Conservation (phyloP, 2,329 filamentous ascomycete species). For the Reticulascus tulasneorum region DNA sequence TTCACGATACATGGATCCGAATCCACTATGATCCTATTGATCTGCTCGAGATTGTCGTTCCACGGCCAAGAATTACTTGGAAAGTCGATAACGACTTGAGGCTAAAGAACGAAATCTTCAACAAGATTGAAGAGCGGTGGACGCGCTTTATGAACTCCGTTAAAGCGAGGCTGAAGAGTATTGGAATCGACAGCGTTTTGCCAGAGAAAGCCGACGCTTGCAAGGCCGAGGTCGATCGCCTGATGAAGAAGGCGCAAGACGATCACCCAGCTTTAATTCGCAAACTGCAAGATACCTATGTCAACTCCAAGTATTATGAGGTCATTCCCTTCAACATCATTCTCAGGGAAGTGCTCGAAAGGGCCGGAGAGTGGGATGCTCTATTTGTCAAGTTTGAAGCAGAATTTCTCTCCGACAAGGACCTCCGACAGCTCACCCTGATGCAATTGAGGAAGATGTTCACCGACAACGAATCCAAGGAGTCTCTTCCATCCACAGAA, state of each 20-base stretch:
- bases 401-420: constrained; percentile 93
- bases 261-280: constrained; percentile 72
- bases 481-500: constrained; percentile 68
- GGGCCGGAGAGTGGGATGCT: constrained; percentile 88
- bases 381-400: constrained; percentile 87
- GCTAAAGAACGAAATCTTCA: constrained; percentile 89
- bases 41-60: constrained; percentile 90
- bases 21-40: constrained; percentile 93
- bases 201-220: constrained; percentile 83
- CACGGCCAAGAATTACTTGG: constrained; percentile 87
- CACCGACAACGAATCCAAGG: constrained; percentile 79
- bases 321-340: constrained; percentile 89
- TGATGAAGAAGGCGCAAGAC: constrained; percentile 76
- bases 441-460: constrained; percentile 95
- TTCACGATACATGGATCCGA: constrained; percentile 77
- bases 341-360: constrained; percentile 86
- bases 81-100: constrained; percentile 92
- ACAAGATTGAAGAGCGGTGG: constrained; percentile 75
- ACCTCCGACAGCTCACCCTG: constrained; percentile 87
- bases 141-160: constrained; percentile 86
- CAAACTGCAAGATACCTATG: constrained; percentile 85
- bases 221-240: constrained; percentile 71
- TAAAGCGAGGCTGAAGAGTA: constrained; percentile 75
- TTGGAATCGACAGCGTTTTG: constrained; percentile 85
- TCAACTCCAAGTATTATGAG: constrained; percentile 93